Conservation (phyloP, 257 asterid species). For the Linaria vulgaris region DNA sequence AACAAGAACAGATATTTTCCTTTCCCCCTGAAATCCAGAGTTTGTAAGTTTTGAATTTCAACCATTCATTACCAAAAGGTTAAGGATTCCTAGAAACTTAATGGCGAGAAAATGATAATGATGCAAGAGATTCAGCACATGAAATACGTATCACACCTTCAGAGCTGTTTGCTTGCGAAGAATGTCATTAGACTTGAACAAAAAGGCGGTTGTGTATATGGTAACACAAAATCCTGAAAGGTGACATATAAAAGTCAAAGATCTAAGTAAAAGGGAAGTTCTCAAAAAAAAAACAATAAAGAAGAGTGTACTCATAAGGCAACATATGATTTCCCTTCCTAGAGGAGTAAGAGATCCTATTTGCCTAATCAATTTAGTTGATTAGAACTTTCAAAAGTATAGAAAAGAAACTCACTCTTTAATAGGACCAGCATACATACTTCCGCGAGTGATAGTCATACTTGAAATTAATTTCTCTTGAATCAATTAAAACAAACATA, state of each 20-base stretch:
- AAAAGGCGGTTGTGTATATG: constrained; percentile 70
- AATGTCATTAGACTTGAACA: constrained; percentile 86
- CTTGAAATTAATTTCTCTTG: no score
- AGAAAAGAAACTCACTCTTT: no score
- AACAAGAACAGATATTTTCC: constrained; percentile 62
- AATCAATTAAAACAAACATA: no score
- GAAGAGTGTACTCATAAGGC: constrained; percentile 10
- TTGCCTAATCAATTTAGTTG: constrained; percentile 3
- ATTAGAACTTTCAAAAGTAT: no score
- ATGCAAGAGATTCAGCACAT: constrained; percentile 20
- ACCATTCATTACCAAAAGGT: not conserved
- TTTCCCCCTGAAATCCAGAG: constrained; percentile 70
- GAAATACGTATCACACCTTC: constrained; percentile 51
- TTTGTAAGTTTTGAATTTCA: constrained; percentile 20
- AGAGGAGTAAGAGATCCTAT: constrained; percentile 18
- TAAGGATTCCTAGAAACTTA: not conserved
- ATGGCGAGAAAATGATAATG: constrained; percentile 11
- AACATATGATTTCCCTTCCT: not conserved
- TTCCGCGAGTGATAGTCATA: no score
- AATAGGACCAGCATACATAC: no score
- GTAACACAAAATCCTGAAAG: constrained; percentile 73
- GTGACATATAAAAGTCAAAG: constrained; percentile 14
- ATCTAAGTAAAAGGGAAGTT: constrained; percentile 1
- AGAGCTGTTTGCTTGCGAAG: constrained; percentile 92
- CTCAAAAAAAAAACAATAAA: not conserved